Conservation (phyloP, 2,329 filamentous ascomycete genomes). For the Stemphylium lycopersici region DNA sequence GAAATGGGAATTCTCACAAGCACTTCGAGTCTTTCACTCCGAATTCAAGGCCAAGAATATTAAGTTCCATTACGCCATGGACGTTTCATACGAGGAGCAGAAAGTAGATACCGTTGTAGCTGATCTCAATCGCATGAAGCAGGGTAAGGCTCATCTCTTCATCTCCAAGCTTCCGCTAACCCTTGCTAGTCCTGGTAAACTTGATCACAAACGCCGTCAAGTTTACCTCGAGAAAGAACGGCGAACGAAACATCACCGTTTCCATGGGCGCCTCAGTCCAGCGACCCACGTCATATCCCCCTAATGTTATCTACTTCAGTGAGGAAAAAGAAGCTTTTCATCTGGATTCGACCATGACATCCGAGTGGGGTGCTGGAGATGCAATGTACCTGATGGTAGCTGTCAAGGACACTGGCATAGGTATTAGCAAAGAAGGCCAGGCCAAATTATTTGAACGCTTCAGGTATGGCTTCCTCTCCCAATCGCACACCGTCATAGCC, state of each 20-base stretch:
- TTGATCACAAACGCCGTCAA: slow-evolving; percentile 57
- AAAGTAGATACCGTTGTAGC: slow-evolving; percentile 48
- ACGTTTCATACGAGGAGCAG: slow-evolving; percentile 49
- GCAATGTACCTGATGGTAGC: slow-evolving; percentile 53
- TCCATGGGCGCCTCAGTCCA: slow-evolving; percentile 49
- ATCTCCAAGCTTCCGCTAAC: slow-evolving; percentile 12
- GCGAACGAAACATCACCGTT: slow-evolving; percentile 49
- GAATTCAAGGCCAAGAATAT: slow-evolving; percentile 49
- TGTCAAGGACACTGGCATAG: slow-evolving; percentile 52
- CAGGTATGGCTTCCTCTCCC: slow-evolving; percentile 29
- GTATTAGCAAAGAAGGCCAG: slow-evolving; percentile 50
- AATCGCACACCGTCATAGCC: neutral
- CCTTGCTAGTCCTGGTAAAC: slow-evolving; percentile 46
- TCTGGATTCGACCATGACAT: slow-evolving; percentile 50
- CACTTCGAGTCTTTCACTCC: slow-evolving; percentile 50
- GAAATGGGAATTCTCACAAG: slow-evolving; percentile 47
- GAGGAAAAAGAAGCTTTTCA: slow-evolving; percentile 45
- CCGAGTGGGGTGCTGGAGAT: slow-evolving; percentile 51
- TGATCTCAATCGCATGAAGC: slow-evolving; percentile 47
- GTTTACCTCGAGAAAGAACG: slow-evolving; percentile 51
- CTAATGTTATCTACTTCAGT: slow-evolving; percentile 53
- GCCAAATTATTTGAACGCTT: slow-evolving; percentile 53
- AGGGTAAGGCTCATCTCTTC: slow-evolving; percentile 24
- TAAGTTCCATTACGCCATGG: slow-evolving; percentile 49
- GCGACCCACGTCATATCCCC: slow-evolving; percentile 51